Evolutionary conservation across 495 filamentous ascomycete genomes (phyloP).

Genomic region (Articulospora tetracladia): DNA sequence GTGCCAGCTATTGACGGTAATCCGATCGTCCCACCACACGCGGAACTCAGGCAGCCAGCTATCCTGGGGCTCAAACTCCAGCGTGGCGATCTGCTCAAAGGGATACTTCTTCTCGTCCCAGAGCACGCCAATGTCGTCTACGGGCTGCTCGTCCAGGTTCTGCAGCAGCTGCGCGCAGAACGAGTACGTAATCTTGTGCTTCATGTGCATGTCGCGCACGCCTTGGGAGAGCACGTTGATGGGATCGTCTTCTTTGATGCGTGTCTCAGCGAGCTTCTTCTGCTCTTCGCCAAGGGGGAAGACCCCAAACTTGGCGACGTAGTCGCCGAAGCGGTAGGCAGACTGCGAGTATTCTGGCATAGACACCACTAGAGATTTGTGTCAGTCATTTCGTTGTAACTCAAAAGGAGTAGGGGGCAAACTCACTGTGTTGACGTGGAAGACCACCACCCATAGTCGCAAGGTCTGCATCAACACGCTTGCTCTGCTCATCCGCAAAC

Average conservation of each 20-base stretch:
- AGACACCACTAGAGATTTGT: background rate
- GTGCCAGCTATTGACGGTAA: slow-evolving; percentile 42
- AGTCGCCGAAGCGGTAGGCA: slow-evolving; percentile 72
- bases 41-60: slow-evolving; percentile 36
- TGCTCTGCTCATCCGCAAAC: slow-evolving; percentile 36
- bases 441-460: background rate
- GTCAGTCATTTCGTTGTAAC: background rate
- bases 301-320: slow-evolving; percentile 77
- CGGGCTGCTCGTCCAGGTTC: slow-evolving; percentile 41
- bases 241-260: slow-evolving; percentile 1
- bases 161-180: slow-evolving; percentile 41
- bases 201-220: slow-evolving; percentile 36
- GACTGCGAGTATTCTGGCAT: slow-evolving; percentile 58
- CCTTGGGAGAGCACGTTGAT: slow-evolving; percentile 35
- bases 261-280: background rate
- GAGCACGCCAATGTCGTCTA: slow-evolving; percentile 40
- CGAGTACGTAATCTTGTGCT: slow-evolving; percentile 39
- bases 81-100: slow-evolving; percentile 38
- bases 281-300: slow-evolving; percentile 5
- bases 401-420: background rate
- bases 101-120: slow-evolving; percentile 46
- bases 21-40: slow-evolving; percentile 43
- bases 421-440: slow-evolving; percentile 9
- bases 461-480: slow-evolving; percentile 32
- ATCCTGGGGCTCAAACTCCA: slow-evolving; percentile 40